Conservation (phyloP, 2,329 filamentous ascomycete genomes). For the Aspergillus aculeatus region DNA sequence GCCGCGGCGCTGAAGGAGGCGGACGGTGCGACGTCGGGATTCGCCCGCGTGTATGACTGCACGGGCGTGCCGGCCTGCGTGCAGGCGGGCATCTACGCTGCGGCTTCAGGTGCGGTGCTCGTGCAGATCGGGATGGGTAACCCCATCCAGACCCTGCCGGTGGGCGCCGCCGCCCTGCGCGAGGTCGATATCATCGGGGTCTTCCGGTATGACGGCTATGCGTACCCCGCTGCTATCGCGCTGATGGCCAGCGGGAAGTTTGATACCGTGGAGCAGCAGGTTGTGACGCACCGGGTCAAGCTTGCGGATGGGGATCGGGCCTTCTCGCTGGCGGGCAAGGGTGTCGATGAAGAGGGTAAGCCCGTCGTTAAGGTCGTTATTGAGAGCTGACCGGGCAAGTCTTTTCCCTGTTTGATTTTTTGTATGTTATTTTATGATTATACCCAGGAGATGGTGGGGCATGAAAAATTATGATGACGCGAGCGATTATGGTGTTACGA, state of each 20-base stretch:
- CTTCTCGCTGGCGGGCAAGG: constrained; percentile 52
- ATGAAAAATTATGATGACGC: no score
- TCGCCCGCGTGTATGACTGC: constrained; percentile 48
- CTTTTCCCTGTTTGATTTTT: neutral
- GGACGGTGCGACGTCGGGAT: constrained; percentile 32
- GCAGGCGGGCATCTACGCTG: constrained; percentile 47
- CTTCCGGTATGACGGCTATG: constrained; percentile 54
- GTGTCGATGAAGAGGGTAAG: constrained; percentile 51
- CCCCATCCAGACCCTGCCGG: constrained; percentile 53
- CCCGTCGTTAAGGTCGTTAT: constrained; percentile 56
- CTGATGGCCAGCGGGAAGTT: constrained; percentile 52
- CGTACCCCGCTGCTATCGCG: constrained; percentile 55
- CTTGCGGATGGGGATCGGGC: constrained; percentile 52
- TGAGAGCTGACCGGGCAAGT: constrained; percentile 24
- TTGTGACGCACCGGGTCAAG: constrained; percentile 54
- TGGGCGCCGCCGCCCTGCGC: constrained; percentile 55
- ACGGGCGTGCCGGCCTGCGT: constrained; percentile 47
- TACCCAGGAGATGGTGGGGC: no score
- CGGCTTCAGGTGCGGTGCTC: constrained; percentile 51
- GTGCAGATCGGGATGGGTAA: constrained; percentile 60
- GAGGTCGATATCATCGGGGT: constrained; percentile 60
- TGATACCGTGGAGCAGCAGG: constrained; percentile 49
- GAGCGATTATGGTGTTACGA: no score
- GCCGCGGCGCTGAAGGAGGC: constrained; percentile 33
- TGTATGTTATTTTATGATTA: neutral